Evolutionary conservation across 805 yeast species (phyloP).

Genomic region (Lachancea mirantina): DNA sequence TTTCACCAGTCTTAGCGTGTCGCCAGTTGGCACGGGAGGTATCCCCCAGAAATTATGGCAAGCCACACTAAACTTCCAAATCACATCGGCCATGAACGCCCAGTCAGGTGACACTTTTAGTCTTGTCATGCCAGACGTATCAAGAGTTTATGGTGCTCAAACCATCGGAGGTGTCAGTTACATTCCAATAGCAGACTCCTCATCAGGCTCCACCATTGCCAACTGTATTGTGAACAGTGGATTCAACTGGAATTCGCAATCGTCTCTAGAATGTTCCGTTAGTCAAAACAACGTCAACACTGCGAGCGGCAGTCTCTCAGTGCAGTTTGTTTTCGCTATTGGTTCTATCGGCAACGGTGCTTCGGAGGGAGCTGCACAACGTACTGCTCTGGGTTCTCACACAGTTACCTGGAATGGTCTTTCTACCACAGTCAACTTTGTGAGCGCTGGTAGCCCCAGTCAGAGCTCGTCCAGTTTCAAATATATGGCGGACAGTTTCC

Average conservation of each 20-base stretch:
- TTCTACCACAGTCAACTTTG: constrained; percentile 10
- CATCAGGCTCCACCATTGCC: constrained; percentile 4
- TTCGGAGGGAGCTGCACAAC: constrained; percentile 10
- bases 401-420: constrained; percentile 12
- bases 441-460: neutral
- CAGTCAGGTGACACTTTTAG: constrained; percentile 11
- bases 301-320: constrained; percentile 1
- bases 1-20: constrained; percentile 8
- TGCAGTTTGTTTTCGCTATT: constrained; percentile 9
- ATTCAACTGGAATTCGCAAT: neutral
- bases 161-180: constrained; percentile 2
- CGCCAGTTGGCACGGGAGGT: constrained; percentile 1
- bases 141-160: constrained; percentile 7
- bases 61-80: constrained; percentile 8
- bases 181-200: constrained; percentile 1
- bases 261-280: constrained; percentile 3
- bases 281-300: neutral
- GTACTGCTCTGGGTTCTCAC: constrained; percentile 9
- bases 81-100: constrained; percentile 9
- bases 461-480: constrained; percentile 3
- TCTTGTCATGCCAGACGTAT: constrained; percentile 11
- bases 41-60: constrained; percentile 10
- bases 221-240: constrained; percentile 6
- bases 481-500: constrained; percentile 1
- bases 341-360: constrained; percentile 4